Percentiles rank a stretch among this genome's conserved stretches.
Evolutionary conservation across 176 grass and related monocot species (phyloP).

Genomic region (Cenchrus fungigraminus): DNA sequence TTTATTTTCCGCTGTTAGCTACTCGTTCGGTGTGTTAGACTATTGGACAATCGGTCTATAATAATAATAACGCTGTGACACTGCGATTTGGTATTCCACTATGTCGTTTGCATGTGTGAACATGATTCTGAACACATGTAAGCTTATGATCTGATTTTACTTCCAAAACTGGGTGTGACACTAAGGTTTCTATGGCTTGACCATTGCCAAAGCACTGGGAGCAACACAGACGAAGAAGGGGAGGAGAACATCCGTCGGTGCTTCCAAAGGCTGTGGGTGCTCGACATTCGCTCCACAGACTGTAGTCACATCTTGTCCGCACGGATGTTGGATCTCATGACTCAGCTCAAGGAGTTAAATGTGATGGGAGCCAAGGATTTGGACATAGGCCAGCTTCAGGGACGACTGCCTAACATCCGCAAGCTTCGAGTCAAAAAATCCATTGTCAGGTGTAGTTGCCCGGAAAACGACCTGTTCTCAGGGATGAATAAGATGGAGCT

Average conservation of each 20-base stretch:
- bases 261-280: constrained; percentile 15
- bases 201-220: neutral
- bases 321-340: neutral
- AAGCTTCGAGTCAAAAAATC: neutral
- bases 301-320: neutral
- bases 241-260: neutral
- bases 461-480: neutral
- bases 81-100: no score
- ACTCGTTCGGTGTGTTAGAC: no score
- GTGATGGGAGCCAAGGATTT: neutral
- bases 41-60: no score
- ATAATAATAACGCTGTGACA: no score
- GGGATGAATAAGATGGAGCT: neutral
- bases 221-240: no score
- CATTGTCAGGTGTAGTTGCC: neutral
- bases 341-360: neutral
- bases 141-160: no score
- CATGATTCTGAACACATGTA: no score
- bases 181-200: constrained; percentile 18
- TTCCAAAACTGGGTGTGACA: no score
- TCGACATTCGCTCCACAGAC: neutral
- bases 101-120: no score
- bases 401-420: neutral
- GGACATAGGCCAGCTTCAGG: neutral
- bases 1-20: no score